Evolutionary conservation across 2,329 filamentous ascomycete genomes (phyloP).

Genomic region (Lasiodiplodia sp.): DNA sequence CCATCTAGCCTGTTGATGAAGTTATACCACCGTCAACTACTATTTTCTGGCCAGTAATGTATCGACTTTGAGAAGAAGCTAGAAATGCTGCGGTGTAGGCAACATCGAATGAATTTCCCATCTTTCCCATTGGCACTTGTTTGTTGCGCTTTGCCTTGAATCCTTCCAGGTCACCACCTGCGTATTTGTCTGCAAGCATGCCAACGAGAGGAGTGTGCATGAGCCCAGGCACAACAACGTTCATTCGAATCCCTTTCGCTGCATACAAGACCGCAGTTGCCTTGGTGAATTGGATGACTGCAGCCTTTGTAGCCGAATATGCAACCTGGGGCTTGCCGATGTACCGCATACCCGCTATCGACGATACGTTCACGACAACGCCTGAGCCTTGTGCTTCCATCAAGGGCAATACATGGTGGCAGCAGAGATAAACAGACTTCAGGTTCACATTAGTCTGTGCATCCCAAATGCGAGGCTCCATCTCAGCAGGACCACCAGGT

Average conservation of each 20-base stretch:
- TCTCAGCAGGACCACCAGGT: slow-evolving; percentile 57
- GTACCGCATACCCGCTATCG: slow-evolving; percentile 60
- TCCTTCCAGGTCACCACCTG: slow-evolving; percentile 10
- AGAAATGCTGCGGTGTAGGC: slow-evolving; percentile 45
- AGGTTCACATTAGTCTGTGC: slow-evolving; percentile 63
- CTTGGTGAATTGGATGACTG: slow-evolving; percentile 60
- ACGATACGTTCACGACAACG: slow-evolving; percentile 55
- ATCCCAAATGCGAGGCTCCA: slow-evolving; percentile 61
- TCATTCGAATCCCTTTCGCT: slow-evolving; percentile 57
- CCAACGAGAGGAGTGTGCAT: slow-evolving; percentile 56
- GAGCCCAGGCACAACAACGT: slow-evolving; percentile 64
- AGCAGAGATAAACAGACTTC: slow-evolving; percentile 63
- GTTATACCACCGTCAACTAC: slow-evolving; percentile 50
- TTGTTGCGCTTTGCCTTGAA: background rate
- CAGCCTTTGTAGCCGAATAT: slow-evolving; percentile 62
- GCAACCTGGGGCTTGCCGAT: slow-evolving; percentile 61
- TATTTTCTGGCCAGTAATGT: slow-evolving; percentile 47
- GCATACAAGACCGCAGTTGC: slow-evolving; percentile 61
- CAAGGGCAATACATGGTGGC: slow-evolving; percentile 61
- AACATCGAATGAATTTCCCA: slow-evolving; percentile 46
- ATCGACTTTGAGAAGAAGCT: slow-evolving; percentile 39
- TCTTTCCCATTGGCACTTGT: slow-evolving; percentile 42
- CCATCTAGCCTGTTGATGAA: slow-evolving; percentile 10
- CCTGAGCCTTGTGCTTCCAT: slow-evolving; percentile 61
- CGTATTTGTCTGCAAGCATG: slow-evolving; percentile 18